phyloP scores from a whole-genome alignment of 306 rosid genomes.

The Mimosa bimucronata region DNA sequence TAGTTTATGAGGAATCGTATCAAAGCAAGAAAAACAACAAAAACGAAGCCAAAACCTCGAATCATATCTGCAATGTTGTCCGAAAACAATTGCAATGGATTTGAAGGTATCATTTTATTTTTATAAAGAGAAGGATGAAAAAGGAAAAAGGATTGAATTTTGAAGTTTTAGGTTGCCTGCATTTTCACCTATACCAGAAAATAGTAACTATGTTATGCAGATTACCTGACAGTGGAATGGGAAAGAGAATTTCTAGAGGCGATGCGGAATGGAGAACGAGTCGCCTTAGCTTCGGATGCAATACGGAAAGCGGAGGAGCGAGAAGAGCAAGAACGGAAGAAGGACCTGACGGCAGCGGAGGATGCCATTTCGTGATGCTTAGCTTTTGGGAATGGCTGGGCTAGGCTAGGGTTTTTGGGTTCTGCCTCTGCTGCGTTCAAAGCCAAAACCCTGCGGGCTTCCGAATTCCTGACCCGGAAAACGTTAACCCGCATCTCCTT shows the following conservation, averaged over 20 bases:
- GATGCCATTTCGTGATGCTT: constrained; percentile 61
- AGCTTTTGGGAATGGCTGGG: background rate
- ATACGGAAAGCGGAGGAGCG: constrained; percentile 49
- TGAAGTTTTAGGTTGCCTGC: background rate
- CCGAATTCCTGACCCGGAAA: background rate
- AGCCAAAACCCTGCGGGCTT: constrained; percentile 30
- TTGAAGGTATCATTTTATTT: background rate
- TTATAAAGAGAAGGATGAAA: background rate
- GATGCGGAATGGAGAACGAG: constrained; percentile 59
- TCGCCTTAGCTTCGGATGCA: constrained; percentile 60
- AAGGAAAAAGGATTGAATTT: background rate
- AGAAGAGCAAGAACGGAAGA: constrained; percentile 67
- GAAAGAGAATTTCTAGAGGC: constrained; percentile 57
- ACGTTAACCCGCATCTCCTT: background rate
- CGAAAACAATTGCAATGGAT: background rate
- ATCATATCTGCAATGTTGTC: background rate
- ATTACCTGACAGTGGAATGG: constrained; percentile 58
- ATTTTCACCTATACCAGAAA: background rate
- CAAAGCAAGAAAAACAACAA: no score
- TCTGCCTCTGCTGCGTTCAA: background rate
- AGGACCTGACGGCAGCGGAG: constrained; percentile 64
- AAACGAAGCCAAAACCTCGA: background rate
- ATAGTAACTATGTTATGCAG: background rate
- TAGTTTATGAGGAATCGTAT: no score
- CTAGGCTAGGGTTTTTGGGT: constrained; percentile 5